These are phyloP conservation scores for Poronia punctata DNA, from an alignment of 495 filamentous ascomycete species.

Conservation along the genomic window DNA sequence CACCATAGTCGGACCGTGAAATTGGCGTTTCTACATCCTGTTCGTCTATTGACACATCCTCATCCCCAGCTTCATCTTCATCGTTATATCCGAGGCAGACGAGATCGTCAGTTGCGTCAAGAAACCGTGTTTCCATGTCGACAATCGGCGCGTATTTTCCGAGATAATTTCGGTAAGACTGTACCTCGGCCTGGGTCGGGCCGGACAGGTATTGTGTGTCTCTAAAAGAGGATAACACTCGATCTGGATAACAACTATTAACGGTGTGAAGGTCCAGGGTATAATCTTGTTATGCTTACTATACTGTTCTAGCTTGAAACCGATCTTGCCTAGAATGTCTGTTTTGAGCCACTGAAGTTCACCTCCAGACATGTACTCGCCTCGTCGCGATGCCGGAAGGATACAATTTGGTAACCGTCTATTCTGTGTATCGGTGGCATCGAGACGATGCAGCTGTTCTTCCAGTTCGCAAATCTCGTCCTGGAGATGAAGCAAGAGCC, in stretches of 20 bases:
- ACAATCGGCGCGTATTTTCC: conserved; percentile 53
- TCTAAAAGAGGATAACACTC: conserved; percentile 61
- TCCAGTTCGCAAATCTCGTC: conserved; percentile 79
- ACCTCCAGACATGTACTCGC: conserved; percentile 56
- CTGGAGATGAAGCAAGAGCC: conserved; percentile 77
- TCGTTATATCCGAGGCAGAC: conserved; percentile 41
- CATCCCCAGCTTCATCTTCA: conserved; percentile 11
- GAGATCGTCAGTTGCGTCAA: conserved; percentile 60
- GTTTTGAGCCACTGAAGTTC: conserved; percentile 68
- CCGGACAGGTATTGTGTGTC: conserved; percentile 48
- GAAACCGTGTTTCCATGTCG: conserved; percentile 59
- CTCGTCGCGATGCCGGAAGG: conserved; percentile 56
- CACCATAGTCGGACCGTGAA: conserved; percentile 12
- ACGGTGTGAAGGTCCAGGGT: conserved; percentile 5
- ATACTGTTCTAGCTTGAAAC: conserved; percentile 73
- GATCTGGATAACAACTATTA: conserved; percentile 43
- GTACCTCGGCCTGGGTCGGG: conserved; percentile 51
- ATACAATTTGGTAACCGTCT: conserved; percentile 48
- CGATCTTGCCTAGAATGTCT: conserved; percentile 63
- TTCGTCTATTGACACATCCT: conserved; percentile 13
- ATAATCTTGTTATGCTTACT: conserved; percentile 48
- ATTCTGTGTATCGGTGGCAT: conserved; percentile 63
- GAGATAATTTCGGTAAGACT: conserved; percentile 62
- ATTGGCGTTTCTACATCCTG: conserved; percentile 10
- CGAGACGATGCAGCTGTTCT: conserved; percentile 63